These are phyloP conservation scores for Coleophoma eucalyptorum DNA, from an alignment of 2,329 filamentous ascomycete genomes.

Conservation along the genomic window DNA sequence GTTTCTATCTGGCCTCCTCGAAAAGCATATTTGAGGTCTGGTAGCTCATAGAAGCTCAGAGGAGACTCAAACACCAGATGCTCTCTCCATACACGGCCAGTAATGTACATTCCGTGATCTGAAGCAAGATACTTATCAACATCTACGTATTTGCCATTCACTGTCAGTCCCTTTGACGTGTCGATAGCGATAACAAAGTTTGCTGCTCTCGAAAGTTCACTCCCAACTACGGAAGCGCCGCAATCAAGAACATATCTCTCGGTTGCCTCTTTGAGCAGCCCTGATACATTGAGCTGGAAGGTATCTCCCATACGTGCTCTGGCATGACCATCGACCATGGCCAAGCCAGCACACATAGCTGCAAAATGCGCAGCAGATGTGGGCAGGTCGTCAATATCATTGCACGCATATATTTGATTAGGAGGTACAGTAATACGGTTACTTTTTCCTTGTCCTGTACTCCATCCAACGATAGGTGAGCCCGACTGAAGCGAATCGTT, in stretches of 20 bases:
- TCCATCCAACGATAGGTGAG: not conserved
- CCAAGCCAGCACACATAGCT: not conserved
- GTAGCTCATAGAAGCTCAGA: not conserved
- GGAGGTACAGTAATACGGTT: not conserved
- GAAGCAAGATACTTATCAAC: slow-evolving; percentile 2
- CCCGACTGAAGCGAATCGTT: not conserved
- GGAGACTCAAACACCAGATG: not conserved
- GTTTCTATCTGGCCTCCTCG: not conserved
- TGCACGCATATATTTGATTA: not conserved
- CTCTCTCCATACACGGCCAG: not conserved
- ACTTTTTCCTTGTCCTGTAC: not conserved
- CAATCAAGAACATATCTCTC: not conserved
- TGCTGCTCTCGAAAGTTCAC: not conserved
- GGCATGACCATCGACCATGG: not conserved
- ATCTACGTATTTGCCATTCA: not conserved
- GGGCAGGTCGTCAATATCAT: not conserved
- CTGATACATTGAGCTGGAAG: not conserved
- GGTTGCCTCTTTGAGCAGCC: not conserved
- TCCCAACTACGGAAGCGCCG: not conserved
- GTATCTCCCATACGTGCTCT: not conserved
- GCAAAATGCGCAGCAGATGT: not conserved
- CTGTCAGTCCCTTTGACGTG: slow-evolving; percentile 6
- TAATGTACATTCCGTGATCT: not conserved
- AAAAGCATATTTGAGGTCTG: not conserved
- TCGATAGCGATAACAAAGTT: slow-evolving; percentile 12